Base-by-base conservation (phyloP, 345 rosid species). In the Toxicodendron radicans region DNA sequence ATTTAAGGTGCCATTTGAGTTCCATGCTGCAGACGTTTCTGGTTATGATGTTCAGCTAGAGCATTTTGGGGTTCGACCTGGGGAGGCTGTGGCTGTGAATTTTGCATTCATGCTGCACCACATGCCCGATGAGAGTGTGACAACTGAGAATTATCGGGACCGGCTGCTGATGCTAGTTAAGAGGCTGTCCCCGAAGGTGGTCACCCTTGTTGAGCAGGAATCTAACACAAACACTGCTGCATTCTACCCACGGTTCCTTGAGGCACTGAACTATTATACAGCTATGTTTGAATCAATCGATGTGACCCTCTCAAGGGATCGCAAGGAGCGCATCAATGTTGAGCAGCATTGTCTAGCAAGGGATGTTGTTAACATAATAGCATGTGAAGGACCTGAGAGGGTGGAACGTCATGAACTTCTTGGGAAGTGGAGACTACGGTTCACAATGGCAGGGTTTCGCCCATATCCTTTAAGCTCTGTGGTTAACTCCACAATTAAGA, bases 201-300 rank as follows among this genome's bases (percentile, higher is more conserved):
- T 91, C 77, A 92, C 98, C 66, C 96, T 94, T 32, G 95, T 92
- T 52, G 97, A 91, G 86, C 96, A 90, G 82, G 97, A 94, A 79
- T 92, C 97, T 10, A 94, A 94, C 76, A 94, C 94, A 0, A 94
- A 94, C 75, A 94, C 95, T 16, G 89, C 97, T 58, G 87, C 96
- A 66, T 92, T 91, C 86, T 76, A 90, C 76, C 91, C 94, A 1
- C 82, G 97, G 79, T 94, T 94, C 84, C 78, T 83, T 0, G 97
- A 92, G 83, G 87, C 95, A 17, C 61, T 94, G 60, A 79, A 85
- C 74, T 91, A 94, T 71, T 91, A 94, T 74, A 80, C 82, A 0
- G 97, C 97, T n/a, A 90, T 90, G 95, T 90, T 94, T 30, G 98
- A 94, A 82, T 94, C 98, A 10, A 91, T 94, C 1, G 94, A 91